Evolutionary conservation across 345 rosid genomes (phyloP), one percentile per base, ranked within the genome.

Genomic region (Eucalyptus erythrocorys): DNA sequence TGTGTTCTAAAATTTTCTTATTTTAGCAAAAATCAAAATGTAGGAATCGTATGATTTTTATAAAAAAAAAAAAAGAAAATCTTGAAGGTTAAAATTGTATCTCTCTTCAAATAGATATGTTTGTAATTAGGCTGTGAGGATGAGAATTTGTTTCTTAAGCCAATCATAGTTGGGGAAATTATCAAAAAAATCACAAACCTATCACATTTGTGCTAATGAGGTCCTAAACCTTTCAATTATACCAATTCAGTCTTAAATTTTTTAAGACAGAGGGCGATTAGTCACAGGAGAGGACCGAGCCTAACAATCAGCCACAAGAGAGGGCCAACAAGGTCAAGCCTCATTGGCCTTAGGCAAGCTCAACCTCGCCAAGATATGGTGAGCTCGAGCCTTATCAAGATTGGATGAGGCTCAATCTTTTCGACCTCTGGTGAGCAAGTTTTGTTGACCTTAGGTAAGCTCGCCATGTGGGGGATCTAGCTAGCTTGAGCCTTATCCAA

Each of bases 231-330:
- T 9, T 55, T 55, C 3, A 24, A 0, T 55, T 55, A 24, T 55
- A 2, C 13, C 24, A 55, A 24, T 55, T 55, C 0, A 55, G 0
- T 55, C 6, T 24, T 55, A 55, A 55, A 55, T 0, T 0, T 55
- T 55, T 4, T 8, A 22, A 21, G 30, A 22, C 1, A 3, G 0
- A 4, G 27, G 12, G 27, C 1, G 0, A 55, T 0, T 22, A 55
- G 2, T 27, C 61, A 55, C 1, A 9, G 0, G 59, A 21, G 2
- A 53, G 11, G 0, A 2, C 2, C 2, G 1, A 53, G 59, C 59
- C 0, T 0, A 1, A 53, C 0, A 4, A 53, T 21, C 1, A 27
- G 59, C 27, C 27, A 53, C 5, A 22, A 8, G 59, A 55, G 61
- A 55, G 61, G 61, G 12, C 61, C 12, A 22, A 55, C 59, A 2